Percentiles rank a stretch among this genome's conserved stretches.
These are phyloP conservation scores for Pugionium dolabratum DNA, from an alignment of 345 rosid genomes.

Conservation along the genomic window DNA sequence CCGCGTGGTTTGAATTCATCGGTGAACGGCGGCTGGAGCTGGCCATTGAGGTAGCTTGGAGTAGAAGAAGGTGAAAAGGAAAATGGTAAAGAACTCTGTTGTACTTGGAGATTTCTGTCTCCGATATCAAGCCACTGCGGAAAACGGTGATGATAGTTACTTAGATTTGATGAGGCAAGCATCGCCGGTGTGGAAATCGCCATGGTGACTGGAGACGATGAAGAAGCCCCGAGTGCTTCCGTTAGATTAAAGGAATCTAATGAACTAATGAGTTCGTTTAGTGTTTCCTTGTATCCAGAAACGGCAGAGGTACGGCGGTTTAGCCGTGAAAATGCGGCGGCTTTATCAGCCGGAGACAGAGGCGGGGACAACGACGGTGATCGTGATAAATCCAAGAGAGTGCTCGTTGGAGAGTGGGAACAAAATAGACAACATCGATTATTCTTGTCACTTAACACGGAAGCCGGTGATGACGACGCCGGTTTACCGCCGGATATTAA, in stretches of 20 bases:
- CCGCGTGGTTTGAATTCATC: conserved; percentile 33
- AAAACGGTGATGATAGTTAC: conserved; percentile 25
- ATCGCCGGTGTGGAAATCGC: conserved; percentile 37
- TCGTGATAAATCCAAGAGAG: conserved; percentile 53
- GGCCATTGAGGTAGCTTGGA: conserved; percentile 32
- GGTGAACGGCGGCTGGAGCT: conserved; percentile 19
- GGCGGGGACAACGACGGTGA: conserved; percentile 71
- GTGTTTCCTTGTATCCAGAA: conserved; percentile 50
- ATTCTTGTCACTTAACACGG: conserved; percentile 7
- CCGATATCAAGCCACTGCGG: conserved; percentile 38
- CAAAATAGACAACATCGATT: conserved; percentile 59
- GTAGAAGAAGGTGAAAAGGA: conserved; percentile 37
- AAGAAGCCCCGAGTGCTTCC: conserved; percentile 31
- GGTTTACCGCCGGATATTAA: conserved; percentile 19
- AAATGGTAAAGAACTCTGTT: conserved; percentile 34
- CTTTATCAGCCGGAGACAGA: conserved; percentile 57
- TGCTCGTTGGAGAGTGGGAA: conserved; percentile 75
- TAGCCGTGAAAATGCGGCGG: conserved; percentile 37
- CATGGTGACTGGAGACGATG: conserved; percentile 29
- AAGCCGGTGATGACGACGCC: conserved; percentile 13
- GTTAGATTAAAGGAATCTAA: conserved; percentile 45
- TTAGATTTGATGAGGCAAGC: conserved; percentile 13
- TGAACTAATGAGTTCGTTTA: conserved; percentile 59
- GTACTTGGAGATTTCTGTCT: conserved; percentile 31
- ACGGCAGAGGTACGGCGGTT: conserved; percentile 37